Evolutionary conservation across 148 eudicot species (phyloP).

Genomic region (Silene conica): DNA sequence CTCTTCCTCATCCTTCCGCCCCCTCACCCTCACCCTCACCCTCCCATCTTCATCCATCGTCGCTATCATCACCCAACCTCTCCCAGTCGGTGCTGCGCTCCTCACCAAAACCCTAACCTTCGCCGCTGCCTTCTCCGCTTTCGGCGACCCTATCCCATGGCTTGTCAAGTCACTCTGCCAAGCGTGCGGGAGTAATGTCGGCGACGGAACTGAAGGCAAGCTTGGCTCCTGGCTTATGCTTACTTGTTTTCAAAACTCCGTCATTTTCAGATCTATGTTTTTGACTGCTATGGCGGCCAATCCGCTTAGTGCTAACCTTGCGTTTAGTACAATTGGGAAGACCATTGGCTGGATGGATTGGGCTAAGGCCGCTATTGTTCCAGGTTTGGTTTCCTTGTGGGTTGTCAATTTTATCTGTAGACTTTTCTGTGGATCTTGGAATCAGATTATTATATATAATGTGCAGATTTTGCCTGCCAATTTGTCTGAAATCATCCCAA

Average conservation of each 20-base stretch:
- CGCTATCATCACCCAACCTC: constrained; percentile 82
- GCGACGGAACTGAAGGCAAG: constrained; percentile 81
- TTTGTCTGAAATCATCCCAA: no score
- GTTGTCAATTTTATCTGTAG: no score
- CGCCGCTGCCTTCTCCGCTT: constrained; percentile 90
- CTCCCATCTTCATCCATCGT: constrained; percentile 30
- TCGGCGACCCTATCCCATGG: constrained; percentile 93
- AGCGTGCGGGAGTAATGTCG: constrained; percentile 83
- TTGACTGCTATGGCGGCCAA: constrained; percentile 96
- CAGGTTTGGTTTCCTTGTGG: constrained; percentile 86
- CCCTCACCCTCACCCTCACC: no score
- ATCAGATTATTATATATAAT: no score
- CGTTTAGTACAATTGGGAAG: constrained; percentile 51
- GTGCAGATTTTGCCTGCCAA: no score
- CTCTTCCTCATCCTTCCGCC: background rate
- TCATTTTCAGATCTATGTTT: constrained; percentile 81
- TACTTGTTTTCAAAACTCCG: constrained; percentile 88
- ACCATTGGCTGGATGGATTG: constrained; percentile 97
- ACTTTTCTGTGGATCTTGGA: no score
- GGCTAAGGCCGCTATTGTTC: constrained; percentile 97
- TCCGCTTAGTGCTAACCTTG: constrained; percentile 77
- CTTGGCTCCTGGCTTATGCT: constrained; percentile 89
- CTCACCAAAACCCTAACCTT: constrained; percentile 79
- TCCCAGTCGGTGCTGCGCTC: constrained; percentile 82
- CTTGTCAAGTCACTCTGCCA: constrained; percentile 71